phyloP scores from a whole-genome alignment of 2,329 filamentous ascomycete species.

The Xylaria polymorpha region DNA sequence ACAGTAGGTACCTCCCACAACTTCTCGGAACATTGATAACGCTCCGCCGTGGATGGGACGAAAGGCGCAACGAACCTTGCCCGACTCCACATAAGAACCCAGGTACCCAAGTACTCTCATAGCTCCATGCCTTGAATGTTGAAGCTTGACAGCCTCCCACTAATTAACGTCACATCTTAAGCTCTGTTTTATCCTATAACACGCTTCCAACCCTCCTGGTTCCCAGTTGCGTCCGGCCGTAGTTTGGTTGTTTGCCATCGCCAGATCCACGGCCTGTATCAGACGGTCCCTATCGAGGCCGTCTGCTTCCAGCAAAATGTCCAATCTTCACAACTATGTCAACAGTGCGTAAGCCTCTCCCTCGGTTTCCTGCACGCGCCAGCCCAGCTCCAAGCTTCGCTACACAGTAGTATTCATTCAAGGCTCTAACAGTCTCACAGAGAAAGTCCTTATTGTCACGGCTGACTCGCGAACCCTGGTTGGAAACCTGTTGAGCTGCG shows the following conservation, averaged over 20 bases:
- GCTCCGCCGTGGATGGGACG: background rate
- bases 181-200: background rate
- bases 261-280: background rate
- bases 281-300: background rate
- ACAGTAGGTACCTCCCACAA: background rate
- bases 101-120: conserved; percentile 1
- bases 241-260: background rate
- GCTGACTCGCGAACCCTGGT: conserved; percentile 89
- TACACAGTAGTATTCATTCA: conserved; percentile 29
- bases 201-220: background rate
- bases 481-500: conserved; percentile 85
- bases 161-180: conserved; percentile 6
- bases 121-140: background rate
- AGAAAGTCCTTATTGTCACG: conserved; percentile 91
- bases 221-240: background rate
- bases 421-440: conserved; percentile 62
- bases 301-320: conserved; percentile 44
- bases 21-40: background rate
- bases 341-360: conserved; percentile 46
- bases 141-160: conserved; percentile 10
- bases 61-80: too few species aligned
- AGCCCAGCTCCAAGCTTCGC: background rate
- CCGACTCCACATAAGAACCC: background rate
- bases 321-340: conserved; percentile 49
- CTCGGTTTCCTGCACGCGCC: conserved; percentile 10